These are phyloP conservation scores for Isoetes taiwanensis DNA, from an alignment of 75 land plant species.

Conservation along the genomic window DNA sequence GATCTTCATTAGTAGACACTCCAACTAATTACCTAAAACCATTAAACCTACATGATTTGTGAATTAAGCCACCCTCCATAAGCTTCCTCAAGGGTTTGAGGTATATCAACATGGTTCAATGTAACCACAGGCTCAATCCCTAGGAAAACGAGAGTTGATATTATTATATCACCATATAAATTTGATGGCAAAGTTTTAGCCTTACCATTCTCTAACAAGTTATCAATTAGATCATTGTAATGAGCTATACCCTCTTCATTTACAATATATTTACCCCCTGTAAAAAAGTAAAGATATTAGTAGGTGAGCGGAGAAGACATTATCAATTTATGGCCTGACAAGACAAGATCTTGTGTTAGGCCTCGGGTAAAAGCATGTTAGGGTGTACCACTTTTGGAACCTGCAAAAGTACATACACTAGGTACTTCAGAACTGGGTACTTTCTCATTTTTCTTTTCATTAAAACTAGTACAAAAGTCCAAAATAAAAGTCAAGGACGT, in stretches of 20 bases:
- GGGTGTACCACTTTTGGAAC: no score
- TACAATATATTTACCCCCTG: no score
- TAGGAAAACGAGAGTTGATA: not conserved
- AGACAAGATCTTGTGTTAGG: no score
- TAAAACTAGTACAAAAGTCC: no score
- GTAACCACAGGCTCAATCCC: not conserved
- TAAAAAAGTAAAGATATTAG: no score
- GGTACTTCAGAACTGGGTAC: no score
- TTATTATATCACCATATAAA: not conserved
- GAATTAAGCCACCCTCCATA: not conserved
- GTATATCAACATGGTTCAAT: not conserved
- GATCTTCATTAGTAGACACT: not conserved
- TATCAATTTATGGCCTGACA: no score
- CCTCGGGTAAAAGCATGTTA: no score
- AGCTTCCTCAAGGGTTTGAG: not conserved
- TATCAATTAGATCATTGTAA: conserved; percentile 9
- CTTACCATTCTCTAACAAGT: not conserved
- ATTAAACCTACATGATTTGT: not conserved
- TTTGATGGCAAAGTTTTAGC: not conserved
- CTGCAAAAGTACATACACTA: no score
- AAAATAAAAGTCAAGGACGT: no score
- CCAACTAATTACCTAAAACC: not conserved
- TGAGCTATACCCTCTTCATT: conserved; percentile 9
- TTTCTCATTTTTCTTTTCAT: no score
- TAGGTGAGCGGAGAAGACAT: no score